A percentile compares a stretch with the other conserved stretches of the same genome.
phyloP scores from a whole-genome alignment of 2,329 filamentous ascomycete genomes.

The Phialocephala subalpina region DNA sequence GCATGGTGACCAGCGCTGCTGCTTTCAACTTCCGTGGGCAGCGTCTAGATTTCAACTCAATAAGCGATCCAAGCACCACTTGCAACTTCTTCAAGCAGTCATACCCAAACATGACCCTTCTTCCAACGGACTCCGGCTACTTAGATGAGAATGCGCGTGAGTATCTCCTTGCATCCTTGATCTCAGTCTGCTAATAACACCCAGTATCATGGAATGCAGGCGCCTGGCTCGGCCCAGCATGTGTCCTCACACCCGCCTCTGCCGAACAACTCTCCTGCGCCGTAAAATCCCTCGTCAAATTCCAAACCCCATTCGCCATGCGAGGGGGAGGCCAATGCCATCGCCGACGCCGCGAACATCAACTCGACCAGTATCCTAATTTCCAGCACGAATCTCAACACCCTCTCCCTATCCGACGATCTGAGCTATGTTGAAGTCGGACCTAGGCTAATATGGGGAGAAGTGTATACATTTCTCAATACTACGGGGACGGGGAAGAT shows the following conservation, averaged over 20 bases:
- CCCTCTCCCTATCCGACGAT: conserved; percentile 35
- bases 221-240: conserved; percentile 30
- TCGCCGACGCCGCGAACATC: conserved; percentile 57
- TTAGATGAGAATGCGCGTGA: conserved; percentile 26
- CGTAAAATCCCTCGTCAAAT: conserved; percentile 24
- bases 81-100: conserved; percentile 24
- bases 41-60: not conserved
- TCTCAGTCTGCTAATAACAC: not conserved
- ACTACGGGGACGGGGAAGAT: conserved; percentile 39
- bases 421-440: conserved; percentile 44
- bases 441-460: conserved; percentile 47
- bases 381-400: conserved; percentile 47
- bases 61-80: not conserved
- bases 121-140: conserved; percentile 27
- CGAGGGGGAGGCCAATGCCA: conserved; percentile 67
- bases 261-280: conserved; percentile 30
- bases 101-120: conserved; percentile 25
- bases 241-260: conserved; percentile 26
- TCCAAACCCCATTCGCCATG: conserved; percentile 54
- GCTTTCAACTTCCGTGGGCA: not conserved
- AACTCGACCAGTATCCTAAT: conserved; percentile 58
- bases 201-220: conserved; percentile 31
- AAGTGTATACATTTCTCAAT: conserved; percentile 48
- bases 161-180: not conserved
- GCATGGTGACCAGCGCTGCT: not conserved